phyloP scores from a whole-genome alignment of 495 filamentous ascomycete species.

The Hypomontagnella monticulosa region DNA sequence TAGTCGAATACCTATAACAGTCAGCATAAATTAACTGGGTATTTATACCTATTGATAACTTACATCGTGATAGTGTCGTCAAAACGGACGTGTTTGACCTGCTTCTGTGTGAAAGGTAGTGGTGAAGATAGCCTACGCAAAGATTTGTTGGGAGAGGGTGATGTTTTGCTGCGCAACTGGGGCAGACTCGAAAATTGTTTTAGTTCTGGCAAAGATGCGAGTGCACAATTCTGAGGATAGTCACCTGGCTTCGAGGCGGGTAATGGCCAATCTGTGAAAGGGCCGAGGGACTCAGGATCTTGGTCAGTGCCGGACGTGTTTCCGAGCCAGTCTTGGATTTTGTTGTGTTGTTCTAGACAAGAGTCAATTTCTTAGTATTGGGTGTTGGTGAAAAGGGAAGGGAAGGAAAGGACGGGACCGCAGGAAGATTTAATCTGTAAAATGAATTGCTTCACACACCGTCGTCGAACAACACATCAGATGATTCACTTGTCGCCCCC shows the following conservation, averaged over 20 bases:
- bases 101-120: background rate
- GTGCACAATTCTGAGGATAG: no score
- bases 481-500: background rate
- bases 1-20: conserved; percentile 7
- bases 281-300: conserved; percentile 4
- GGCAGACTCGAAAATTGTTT: background rate
- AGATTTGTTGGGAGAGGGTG: background rate
- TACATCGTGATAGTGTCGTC: conserved; percentile 8
- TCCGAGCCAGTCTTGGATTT: background rate
- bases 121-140: background rate
- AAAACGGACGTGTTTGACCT: conserved; percentile 1
- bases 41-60: background rate
- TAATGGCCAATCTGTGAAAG: background rate
- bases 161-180: background rate
- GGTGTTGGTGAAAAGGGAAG: background rate
- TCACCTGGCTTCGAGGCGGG: no score
- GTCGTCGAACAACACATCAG: background rate
- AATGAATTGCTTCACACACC: background rate
- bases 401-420: background rate
- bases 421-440: no score
- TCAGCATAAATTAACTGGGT: conserved; percentile 6
- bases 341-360: background rate
- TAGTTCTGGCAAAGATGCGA: no score
- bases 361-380: background rate
- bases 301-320: background rate